phyloP scores from a whole-genome alignment of 495 filamentous ascomycete species.

The Aspergillus egyptiacus region DNA sequence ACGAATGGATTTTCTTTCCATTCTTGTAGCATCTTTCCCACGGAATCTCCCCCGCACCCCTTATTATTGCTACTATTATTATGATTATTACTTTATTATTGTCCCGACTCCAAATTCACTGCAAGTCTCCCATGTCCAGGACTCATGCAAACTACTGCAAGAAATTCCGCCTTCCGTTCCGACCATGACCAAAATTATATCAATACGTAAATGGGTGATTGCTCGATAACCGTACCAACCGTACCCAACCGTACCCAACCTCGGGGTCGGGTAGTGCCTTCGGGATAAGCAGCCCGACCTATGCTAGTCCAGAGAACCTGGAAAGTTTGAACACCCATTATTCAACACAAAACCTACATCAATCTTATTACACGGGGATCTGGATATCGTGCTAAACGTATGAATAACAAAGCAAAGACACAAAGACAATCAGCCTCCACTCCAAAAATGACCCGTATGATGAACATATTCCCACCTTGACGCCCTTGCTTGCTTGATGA shows the following conservation, averaged over 20 bases:
- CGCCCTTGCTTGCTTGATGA: not conserved
- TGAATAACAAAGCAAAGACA: not conserved
- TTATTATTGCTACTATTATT: too few relatives aligned
- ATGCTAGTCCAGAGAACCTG: not conserved
- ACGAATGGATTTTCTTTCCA: too few relatives aligned
- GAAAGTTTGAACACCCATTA: too few relatives aligned
- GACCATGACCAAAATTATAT: too few relatives aligned
- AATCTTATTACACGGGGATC: not conserved
- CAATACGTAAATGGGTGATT: not conserved
- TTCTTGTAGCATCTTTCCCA: too few relatives aligned
- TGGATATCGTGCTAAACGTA: too few relatives aligned
- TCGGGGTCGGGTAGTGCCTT: conserved; percentile 20
- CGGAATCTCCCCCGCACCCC: too few relatives aligned
- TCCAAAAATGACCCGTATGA: not conserved
- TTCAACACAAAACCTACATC: not conserved
- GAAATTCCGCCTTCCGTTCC: conserved; percentile 5
- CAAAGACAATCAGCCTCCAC: not conserved
- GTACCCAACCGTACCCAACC: too few relatives aligned
- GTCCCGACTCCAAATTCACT: too few relatives aligned
- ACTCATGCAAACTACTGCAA: not conserved
- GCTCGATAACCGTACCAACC: conserved; percentile 18
- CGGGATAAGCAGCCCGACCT: conserved; percentile 15
- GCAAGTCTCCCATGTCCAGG: not conserved
- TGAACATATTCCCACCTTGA: not conserved
- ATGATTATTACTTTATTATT: too few relatives aligned